These are phyloP conservation scores for Bolboschoenoplectus hybrid DNA, from an alignment of 202 grass and related monocot genomes.

Conservation along the genomic window DNA sequence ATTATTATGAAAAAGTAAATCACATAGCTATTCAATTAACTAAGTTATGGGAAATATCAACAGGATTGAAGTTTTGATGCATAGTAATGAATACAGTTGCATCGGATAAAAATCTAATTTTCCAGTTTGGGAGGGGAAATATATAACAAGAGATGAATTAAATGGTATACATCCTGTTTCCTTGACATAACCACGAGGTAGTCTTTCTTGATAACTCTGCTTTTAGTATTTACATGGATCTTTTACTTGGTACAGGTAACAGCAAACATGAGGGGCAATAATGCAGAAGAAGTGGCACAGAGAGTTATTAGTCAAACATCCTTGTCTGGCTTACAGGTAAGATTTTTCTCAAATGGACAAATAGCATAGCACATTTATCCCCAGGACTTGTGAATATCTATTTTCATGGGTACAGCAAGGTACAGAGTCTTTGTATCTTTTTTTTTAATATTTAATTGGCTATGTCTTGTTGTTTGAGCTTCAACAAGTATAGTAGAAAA, in stretches of 20 bases:
- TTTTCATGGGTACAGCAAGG: background rate
- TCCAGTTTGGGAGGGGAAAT: background rate
- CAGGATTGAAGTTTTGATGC: constrained; percentile 2
- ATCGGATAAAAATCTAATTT: constrained; percentile 1
- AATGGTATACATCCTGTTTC: constrained; percentile 16
- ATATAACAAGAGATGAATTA: constrained; percentile 1
- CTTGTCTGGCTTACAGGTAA: constrained; percentile 89
- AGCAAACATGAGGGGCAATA: constrained; percentile 94
- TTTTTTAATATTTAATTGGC: background rate
- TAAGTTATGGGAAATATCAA: background rate
- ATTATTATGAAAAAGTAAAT: background rate
- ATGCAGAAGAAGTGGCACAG: constrained; percentile 88
- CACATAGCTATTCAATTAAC: background rate
- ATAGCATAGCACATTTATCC: background rate
- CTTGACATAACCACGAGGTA: background rate
- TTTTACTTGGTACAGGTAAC: constrained; percentile 63
- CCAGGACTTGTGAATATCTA: background rate
- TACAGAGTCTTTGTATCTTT: background rate
- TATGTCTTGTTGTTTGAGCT: background rate
- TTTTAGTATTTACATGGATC: constrained; percentile 37
- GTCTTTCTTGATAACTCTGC: background rate
- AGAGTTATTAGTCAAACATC: constrained; percentile 80
- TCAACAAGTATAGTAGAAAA: background rate
- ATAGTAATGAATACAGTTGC: background rate
- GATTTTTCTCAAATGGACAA: constrained; percentile 5